These are phyloP conservation scores for Vitellaria paradoxa DNA, from an alignment of 179 eudicot genomes.

Conservation along the genomic window DNA sequence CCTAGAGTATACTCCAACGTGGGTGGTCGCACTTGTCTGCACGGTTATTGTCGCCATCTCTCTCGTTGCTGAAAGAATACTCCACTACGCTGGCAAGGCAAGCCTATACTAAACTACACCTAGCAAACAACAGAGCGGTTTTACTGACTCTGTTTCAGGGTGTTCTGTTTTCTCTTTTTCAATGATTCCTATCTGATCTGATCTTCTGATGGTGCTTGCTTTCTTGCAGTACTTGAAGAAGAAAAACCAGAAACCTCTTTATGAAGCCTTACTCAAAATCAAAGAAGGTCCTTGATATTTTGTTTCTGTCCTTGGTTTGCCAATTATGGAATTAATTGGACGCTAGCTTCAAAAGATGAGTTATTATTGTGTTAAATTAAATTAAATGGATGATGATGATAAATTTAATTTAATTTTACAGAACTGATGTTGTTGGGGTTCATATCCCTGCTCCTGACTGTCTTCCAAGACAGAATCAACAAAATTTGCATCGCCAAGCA, in stretches of 20 bases:
- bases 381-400: background rate
- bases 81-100: slow-evolving; percentile 33
- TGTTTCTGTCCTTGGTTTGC: background rate
- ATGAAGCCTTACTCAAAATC: slow-evolving; percentile 34
- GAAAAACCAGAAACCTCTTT: slow-evolving; percentile 36
- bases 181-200: background rate
- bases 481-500: slow-evolving; percentile 9
- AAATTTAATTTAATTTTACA: background rate
- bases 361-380: too few species aligned
- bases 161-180: background rate
- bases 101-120: too few species aligned
- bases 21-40: slow-evolving; percentile 35
- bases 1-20: slow-evolving; percentile 37
- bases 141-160: background rate
- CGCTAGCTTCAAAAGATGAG: too few species aligned
- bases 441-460: slow-evolving; percentile 18
- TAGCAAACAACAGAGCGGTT: background rate
- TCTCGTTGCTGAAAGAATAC: slow-evolving; percentile 20
- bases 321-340: too few species aligned
- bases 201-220: too few species aligned
- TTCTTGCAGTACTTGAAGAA: slow-evolving; percentile 23
- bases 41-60: slow-evolving; percentile 32
- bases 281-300: slow-evolving; percentile 32
- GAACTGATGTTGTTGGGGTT: slow-evolving; percentile 17
- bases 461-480: slow-evolving; percentile 11